phyloP scores from a whole-genome alignment of 2,329 filamentous ascomycete species.

The Trichoderma asperellum region DNA sequence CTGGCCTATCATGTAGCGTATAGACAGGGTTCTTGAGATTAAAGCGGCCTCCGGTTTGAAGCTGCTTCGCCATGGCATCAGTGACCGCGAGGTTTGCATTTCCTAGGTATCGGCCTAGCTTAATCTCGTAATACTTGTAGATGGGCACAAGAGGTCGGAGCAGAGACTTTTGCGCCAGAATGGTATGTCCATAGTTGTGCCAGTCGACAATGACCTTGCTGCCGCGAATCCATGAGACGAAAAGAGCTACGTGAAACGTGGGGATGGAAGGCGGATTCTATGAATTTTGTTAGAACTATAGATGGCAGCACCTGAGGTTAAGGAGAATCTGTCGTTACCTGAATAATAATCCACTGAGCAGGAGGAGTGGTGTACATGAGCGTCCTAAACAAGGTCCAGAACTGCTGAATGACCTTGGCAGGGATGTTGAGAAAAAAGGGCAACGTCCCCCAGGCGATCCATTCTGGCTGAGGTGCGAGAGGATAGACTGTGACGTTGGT shows the following conservation, averaged over 20 bases:
- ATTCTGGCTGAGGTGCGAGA: constrained; percentile 67
- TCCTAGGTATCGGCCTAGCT: constrained; percentile 68
- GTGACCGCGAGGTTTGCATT: constrained; percentile 85
- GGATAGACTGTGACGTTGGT: constrained; percentile 72
- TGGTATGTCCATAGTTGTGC: constrained; percentile 98
- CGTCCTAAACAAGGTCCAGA: constrained; percentile 69
- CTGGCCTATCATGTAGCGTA: constrained; percentile 84
- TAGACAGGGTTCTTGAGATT: constrained; percentile 66
- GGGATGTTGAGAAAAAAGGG: constrained; percentile 80
- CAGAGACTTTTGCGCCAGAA: constrained; percentile 68
- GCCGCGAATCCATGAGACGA: constrained; percentile 75
- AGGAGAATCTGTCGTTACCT: constrained; percentile 50
- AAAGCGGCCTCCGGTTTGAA: constrained; percentile 65
- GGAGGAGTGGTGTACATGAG: constrained; percentile 76
- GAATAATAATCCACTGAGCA: constrained; percentile 82
- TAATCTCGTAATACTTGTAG: constrained; percentile 76
- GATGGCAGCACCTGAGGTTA: background rate
- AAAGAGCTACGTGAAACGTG: constrained; percentile 74
- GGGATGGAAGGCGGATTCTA: constrained; percentile 95
- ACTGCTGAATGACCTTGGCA: constrained; percentile 84
- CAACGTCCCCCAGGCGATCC: constrained; percentile 69
- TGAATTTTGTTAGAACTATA: background rate
- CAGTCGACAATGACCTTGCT: constrained; percentile 90
- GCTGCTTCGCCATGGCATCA: constrained; percentile 78
- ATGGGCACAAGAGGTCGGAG: constrained; percentile 76